phyloP scores from a whole-genome alignment of 164 flowering plant genomes.

The Cinnamomum chago region DNA sequence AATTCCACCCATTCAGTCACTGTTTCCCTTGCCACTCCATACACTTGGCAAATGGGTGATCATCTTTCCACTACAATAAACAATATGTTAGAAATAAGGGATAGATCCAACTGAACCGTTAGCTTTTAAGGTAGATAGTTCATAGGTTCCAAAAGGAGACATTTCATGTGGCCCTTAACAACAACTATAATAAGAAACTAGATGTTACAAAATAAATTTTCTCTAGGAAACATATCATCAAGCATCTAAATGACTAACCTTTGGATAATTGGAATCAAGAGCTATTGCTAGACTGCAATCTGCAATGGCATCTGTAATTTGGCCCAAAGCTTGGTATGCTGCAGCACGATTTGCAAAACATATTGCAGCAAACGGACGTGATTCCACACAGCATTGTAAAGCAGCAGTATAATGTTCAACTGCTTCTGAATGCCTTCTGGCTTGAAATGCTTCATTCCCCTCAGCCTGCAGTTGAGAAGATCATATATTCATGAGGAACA shows the following conservation, averaged over 20 bases:
- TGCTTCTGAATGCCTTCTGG: conserved; percentile 73
- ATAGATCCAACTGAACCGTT: not conserved
- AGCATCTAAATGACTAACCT: conserved; percentile 41
- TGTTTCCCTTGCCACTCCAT: not conserved
- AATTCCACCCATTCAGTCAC: not conserved
- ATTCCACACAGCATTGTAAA: conserved; percentile 61
- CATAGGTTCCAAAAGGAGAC: too few species aligned
- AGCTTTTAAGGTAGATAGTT: not conserved
- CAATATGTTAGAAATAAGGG: not conserved
- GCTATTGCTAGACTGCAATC: conserved; percentile 95
- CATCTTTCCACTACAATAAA: not conserved
- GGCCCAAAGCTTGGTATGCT: conserved; percentile 81
- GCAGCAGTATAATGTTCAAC: conserved; percentile 84
- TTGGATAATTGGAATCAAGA: conserved; percentile 69
- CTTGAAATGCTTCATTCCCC: conserved; percentile 83
- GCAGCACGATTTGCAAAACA: conserved; percentile 99
- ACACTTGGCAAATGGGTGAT: not conserved
- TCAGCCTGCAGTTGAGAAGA: conserved; percentile 42
- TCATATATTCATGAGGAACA: not conserved
- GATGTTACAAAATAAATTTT: not conserved
- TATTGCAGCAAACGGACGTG: conserved; percentile 88
- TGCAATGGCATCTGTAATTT: conserved; percentile 87
- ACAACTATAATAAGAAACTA: too few species aligned
- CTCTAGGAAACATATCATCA: not conserved
- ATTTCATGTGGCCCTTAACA: not conserved